phyloP scores from a whole-genome alignment of 306 rosid species.

The Castanea mollissima region DNA sequence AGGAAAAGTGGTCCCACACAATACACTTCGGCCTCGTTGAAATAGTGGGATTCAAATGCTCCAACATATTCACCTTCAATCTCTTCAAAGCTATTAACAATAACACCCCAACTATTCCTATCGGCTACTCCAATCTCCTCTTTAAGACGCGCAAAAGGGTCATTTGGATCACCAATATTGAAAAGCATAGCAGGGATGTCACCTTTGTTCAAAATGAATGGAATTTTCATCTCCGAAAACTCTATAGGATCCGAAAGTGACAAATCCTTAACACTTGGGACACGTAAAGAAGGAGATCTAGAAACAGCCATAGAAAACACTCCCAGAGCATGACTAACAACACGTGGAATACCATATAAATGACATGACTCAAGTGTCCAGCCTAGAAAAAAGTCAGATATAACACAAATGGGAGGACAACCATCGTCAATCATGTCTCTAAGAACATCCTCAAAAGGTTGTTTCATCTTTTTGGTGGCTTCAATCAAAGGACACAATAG shows the following conservation, averaged over 20 bases:
- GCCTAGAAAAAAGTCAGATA: too few species aligned
- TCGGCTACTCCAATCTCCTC: neutral
- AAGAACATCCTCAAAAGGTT: too few species aligned
- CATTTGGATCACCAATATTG: neutral
- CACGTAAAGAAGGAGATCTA: neutral
- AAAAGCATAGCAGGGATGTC: neutral
- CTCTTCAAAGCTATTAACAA: slow-evolving; percentile 27
- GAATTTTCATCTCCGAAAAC: slow-evolving; percentile 4
- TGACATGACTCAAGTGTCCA: too few species aligned
- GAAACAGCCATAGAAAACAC: neutral
- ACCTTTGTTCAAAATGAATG: neutral
- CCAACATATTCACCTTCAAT: slow-evolving; percentile 14
- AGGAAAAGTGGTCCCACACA: slow-evolving; percentile 22
- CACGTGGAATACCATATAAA: neutral
- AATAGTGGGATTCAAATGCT: slow-evolving; percentile 14
- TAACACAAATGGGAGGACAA: too few species aligned
- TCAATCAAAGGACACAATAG: too few species aligned
- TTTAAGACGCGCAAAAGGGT: neutral
- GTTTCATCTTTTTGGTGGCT: too few species aligned
- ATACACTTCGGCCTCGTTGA: slow-evolving; percentile 4
- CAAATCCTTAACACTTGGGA: neutral
- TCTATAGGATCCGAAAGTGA: neutral
- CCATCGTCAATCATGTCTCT: too few species aligned
- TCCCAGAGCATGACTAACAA: slow-evolving; percentile 13
- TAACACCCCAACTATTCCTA: slow-evolving; percentile 25